Percentiles rank a stretch among this genome's conserved stretches.
Evolutionary conservation across 495 filamentous ascomycete species (phyloP).

Genomic region (Aspergillus egyptiacus): DNA sequence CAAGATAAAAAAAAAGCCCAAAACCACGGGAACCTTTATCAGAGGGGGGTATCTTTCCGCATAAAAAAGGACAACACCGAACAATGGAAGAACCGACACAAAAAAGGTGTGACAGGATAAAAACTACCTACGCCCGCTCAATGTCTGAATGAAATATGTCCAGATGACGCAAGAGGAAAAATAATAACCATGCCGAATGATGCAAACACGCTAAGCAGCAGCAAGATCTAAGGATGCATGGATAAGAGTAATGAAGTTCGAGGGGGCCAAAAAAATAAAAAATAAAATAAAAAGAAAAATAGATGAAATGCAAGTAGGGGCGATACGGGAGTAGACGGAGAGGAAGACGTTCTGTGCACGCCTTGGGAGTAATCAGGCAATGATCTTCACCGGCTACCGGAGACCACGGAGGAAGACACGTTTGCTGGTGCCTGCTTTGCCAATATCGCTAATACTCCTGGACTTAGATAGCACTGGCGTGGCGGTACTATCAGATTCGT

Average conservation of each 20-base stretch:
- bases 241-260: background rate
- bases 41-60: conserved; percentile 28
- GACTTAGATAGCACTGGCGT: conserved; percentile 27
- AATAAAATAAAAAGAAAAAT: background rate
- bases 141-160: conserved; percentile 9
- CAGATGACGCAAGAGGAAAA: background rate
- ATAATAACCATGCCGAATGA: conserved; percentile 24
- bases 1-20: conserved; percentile 44
- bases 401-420: conserved; percentile 36
- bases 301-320: background rate
- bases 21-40: conserved; percentile 56
- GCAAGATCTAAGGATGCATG: conserved; percentile 5
- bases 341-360: conserved; percentile 4
- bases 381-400: conserved; percentile 17
- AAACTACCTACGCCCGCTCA: too few relatives aligned
- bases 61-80: conserved; percentile 9
- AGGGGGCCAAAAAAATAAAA: conserved; percentile 2
- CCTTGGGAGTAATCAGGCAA: conserved; percentile 16
- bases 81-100: background rate
- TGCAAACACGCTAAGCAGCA: conserved; percentile 21
- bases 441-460: conserved; percentile 39
- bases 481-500: conserved; percentile 2
- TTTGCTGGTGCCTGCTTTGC: conserved; percentile 31
- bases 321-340: background rate
- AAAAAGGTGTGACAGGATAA: too few relatives aligned